Percentiles rank a stretch among this genome's conserved stretches.
Evolutionary conservation across 768 basidiomycete genomes (phyloP).

Genomic region (Leccinum boreale): DNA sequence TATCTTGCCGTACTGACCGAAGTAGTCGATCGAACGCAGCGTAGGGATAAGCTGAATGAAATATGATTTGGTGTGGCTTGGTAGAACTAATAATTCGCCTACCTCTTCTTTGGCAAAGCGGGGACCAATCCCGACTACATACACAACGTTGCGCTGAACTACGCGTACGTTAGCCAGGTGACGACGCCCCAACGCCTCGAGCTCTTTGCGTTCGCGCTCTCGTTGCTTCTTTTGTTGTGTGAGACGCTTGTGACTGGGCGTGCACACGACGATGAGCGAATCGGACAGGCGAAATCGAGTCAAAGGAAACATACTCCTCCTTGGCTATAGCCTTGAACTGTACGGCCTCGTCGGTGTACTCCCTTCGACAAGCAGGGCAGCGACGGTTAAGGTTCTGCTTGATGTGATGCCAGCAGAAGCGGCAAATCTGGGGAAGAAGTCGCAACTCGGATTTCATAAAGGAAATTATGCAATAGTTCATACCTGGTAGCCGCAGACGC

Average conservation of each 20-base stretch:
- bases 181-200: slow-evolving; percentile 79
- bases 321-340: slow-evolving; percentile 94
- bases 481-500: slow-evolving; percentile 98
- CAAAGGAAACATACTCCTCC: slow-evolving; percentile 75
- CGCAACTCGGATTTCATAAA: slow-evolving; percentile 16
- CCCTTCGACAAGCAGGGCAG: slow-evolving; percentile 93
- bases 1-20: slow-evolving; percentile 98
- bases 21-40: slow-evolving; percentile 92
- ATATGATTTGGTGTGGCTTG: slow-evolving; percentile 2
- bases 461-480: slow-evolving; percentile 10
- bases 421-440: slow-evolving; percentile 73
- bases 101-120: slow-evolving; percentile 97
- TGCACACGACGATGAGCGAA: slow-evolving; percentile 14
- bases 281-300: not conserved
- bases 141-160: slow-evolving; percentile 95
- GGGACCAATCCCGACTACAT: slow-evolving; percentile 93
- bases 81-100: slow-evolving; percentile 21
- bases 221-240: slow-evolving; percentile 94
- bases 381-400: slow-evolving; percentile 92
- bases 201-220: slow-evolving; percentile 93
- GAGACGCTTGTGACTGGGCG: slow-evolving; percentile 82
- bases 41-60: slow-evolving; percentile 75
- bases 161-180: slow-evolving; percentile 92
- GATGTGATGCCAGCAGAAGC: slow-evolving; percentile 99
- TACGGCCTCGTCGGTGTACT: slow-evolving; percentile 88